phyloP scores from a whole-genome alignment of 768 basidiomycete species.

The Panellus pusillus region DNA sequence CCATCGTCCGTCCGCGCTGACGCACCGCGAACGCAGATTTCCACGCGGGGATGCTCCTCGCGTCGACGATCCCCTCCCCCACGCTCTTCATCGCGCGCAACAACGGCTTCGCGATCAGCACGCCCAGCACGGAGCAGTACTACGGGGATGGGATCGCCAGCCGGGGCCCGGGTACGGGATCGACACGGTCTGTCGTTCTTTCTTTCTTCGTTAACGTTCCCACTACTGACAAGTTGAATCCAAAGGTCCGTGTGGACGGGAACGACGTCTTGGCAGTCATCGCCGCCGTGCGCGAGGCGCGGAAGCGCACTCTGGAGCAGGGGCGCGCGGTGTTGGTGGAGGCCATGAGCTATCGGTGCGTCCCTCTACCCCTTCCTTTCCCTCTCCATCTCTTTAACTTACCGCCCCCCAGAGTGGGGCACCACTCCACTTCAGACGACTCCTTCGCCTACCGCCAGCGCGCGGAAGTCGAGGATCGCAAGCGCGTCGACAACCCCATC shows the following conservation, averaged over 20 bases:
- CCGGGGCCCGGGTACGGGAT: conserved; percentile 89
- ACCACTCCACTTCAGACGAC: conserved; percentile 94
- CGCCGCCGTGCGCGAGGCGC: conserved; percentile 68
- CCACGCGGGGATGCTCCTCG: conserved; percentile 84
- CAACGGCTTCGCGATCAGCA: conserved; percentile 95
- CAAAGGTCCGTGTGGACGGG: conserved; percentile 77
- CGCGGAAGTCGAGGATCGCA: conserved; percentile 89
- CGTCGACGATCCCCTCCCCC: conserved; percentile 74
- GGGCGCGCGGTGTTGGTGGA: conserved; percentile 83
- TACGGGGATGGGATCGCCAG: conserved; percentile 92
- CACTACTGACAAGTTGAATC: not conserved
- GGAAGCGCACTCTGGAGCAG: conserved; percentile 69
- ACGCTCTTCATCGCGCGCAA: conserved; percentile 75
- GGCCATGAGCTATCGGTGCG: conserved; percentile 87
- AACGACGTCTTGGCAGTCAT: conserved; percentile 90
- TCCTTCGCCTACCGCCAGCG: conserved; percentile 90
- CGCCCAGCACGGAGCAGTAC: conserved; percentile 86
- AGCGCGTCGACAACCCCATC: conserved; percentile 88
- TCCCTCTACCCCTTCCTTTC: too few species aligned
- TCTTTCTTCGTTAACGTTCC: too few species aligned
- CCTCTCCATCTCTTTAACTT: conserved; percentile 3
- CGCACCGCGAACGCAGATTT: conserved; percentile 69
- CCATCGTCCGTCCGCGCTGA: conserved; percentile 1
- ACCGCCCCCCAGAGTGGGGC: conserved; percentile 64
- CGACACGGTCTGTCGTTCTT: conserved; percentile 49